These are phyloP conservation scores for Echria macrotheca DNA, from an alignment of 495 filamentous ascomycete species.

Conservation along the genomic window DNA sequence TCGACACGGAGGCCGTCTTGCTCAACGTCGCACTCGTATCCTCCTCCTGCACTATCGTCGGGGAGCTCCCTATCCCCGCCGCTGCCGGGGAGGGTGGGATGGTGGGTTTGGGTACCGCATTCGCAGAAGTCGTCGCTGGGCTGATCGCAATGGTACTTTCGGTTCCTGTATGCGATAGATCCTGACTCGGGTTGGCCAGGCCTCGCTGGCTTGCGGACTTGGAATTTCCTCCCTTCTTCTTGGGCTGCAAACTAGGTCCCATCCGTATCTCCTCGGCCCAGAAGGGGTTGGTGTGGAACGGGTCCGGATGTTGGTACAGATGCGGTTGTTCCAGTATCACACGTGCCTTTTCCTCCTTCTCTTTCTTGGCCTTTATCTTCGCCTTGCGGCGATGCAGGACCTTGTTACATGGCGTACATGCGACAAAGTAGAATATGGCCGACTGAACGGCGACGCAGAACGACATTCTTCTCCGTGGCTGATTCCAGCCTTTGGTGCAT, in stretches of 20 bases:
- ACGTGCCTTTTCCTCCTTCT: slow-evolving; percentile 54
- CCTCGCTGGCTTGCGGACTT: slow-evolving; percentile 46
- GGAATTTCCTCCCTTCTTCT: slow-evolving; percentile 45
- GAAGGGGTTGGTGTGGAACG: slow-evolving; percentile 77
- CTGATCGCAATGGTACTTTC: slow-evolving; percentile 20
- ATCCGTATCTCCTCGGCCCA: slow-evolving; percentile 79
- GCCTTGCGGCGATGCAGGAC: slow-evolving; percentile 57
- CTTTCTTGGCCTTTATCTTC: slow-evolving; percentile 56
- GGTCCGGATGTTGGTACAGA: slow-evolving; percentile 70
- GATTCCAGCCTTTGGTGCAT: neutral
- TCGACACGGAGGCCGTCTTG: slow-evolving; percentile 26
- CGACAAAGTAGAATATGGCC: slow-evolving; percentile 78
- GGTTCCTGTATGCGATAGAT: slow-evolving; percentile 28
- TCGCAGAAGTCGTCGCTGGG: slow-evolving; percentile 8
- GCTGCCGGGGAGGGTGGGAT: too few relatives aligned
- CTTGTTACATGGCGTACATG: slow-evolving; percentile 74
- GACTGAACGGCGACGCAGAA: slow-evolving; percentile 60
- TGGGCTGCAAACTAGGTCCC: slow-evolving; percentile 67
- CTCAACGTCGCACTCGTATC: slow-evolving; percentile 24
- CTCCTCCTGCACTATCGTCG: slow-evolving; percentile 27
- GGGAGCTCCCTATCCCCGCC: slow-evolving; percentile 19
- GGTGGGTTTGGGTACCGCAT: neutral
- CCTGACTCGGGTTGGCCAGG: slow-evolving; percentile 36
- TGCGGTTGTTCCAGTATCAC: slow-evolving; percentile 62
- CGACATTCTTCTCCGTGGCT: slow-evolving; percentile 39